These are phyloP conservation scores for Phaeodactylum tricornutum DNA, from an alignment of 108 stramenopile genomes.

Conservation along the genomic window DNA sequence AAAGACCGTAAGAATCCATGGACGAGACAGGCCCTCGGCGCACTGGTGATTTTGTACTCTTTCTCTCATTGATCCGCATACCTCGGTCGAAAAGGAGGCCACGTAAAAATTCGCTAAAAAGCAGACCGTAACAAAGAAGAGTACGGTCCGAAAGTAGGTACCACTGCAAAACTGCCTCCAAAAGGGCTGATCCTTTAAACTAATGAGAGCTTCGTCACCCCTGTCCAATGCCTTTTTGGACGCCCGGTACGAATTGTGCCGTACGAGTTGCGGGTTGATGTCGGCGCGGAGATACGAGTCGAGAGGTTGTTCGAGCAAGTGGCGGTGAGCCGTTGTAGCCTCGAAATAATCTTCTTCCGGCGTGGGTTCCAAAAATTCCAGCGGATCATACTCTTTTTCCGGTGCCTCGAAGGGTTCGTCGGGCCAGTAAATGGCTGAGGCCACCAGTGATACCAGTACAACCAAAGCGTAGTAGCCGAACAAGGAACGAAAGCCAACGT, in stretches of 20 bases:
- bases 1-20: conserved; percentile 25
- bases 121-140: no score
- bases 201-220: no score
- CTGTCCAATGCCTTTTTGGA: conserved; percentile 13
- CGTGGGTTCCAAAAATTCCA: not conserved
- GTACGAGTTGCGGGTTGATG: conserved; percentile 28
- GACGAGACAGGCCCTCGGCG: conserved; percentile 23
- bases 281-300: conserved; percentile 17
- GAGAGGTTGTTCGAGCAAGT: conserved; percentile 16
- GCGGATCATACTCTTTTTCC: not conserved
- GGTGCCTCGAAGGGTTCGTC: conserved; percentile 17
- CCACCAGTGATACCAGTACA: conserved; percentile 5
- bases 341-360: conserved; percentile 2
- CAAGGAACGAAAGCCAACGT: conserved; percentile 5
- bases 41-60: no score
- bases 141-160: no score
- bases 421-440: conserved; percentile 15
- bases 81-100: no score
- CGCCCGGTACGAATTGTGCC: conserved; percentile 24
- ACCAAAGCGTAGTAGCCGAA: conserved; percentile 10
- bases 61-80: no score
- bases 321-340: not conserved
- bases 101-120: no score
- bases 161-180: no score
- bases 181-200: no score